Base-by-base conservation (phyloP, 352 stramenopile species). In the Phytophthora colocasiae region DNA sequence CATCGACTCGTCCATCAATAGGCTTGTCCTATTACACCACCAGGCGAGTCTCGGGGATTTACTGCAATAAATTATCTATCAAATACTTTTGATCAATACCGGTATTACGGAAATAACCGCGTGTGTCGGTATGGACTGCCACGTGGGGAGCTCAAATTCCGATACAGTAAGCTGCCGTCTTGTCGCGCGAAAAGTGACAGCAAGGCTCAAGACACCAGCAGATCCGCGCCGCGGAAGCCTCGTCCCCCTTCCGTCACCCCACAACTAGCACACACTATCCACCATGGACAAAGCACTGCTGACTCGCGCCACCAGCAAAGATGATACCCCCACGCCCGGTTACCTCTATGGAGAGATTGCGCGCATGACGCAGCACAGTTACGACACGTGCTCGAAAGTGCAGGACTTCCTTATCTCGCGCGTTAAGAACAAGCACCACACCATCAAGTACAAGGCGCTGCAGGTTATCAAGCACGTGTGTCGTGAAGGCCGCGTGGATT, bases 261-360 rank as follows among this genome's bases (percentile, higher is more conserved):
- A 49, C 51, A 15, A 39, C 29, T 29, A 62, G 44, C 26, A 31
- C 44, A 31, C 14, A 40, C 11, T 32, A 38, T 12, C 17, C 3
- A 60, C 41, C 11, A 98, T 98, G 93, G 95, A 98, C 86, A 97
- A 97, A 66, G 83, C 83, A 41, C 75, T 98, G 72, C 77, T 99
- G 41, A 90, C 83, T 27, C 93, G 96, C 51, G 96, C 96, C 31
- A 99, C 96, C 47, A 97, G 95, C 69, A 90, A 93, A 73, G 93
- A 97, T 75, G 89, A 98, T 46, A 87, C 91, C 61, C 96, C 96
- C 10, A 99, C 96, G 40, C 96, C 95, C 10, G 96, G 96, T 26
- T 99, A 99, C 75, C 85, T 99, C 69, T 99, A 98, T 75, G 87
- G 95, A 41, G 96, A 99, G 81, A 98, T 99, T 71, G 89, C 91